These are phyloP conservation scores for Exophiala phaeomuriformis DNA, from an alignment of 2,329 filamentous ascomycete genomes.

Conservation along the genomic window DNA sequence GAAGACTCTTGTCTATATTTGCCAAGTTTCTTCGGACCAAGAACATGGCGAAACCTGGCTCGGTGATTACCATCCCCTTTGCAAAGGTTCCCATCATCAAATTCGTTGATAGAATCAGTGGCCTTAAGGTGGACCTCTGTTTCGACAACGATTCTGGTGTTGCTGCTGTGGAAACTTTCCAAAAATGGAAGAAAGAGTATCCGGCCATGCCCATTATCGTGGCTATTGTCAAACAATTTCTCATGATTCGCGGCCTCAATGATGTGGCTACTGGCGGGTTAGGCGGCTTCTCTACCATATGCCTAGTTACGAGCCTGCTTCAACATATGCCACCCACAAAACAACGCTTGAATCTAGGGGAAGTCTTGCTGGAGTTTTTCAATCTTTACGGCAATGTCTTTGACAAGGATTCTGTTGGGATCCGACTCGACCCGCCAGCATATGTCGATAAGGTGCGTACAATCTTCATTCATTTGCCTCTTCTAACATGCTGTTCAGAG, in stretches of 20 bases:
- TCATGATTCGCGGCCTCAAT: constrained; percentile 81
- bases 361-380: constrained; percentile 79
- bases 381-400: constrained; percentile 82
- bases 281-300: constrained; percentile 90
- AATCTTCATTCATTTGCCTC: constrained; percentile 11
- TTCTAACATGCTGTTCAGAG: constrained; percentile 14
- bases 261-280: constrained; percentile 87
- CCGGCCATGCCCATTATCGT: constrained; percentile 83
- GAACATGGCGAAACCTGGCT: constrained; percentile 50
- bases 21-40: constrained; percentile 50
- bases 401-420: constrained; percentile 61
- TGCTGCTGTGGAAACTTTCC: constrained; percentile 70
- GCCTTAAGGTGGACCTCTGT: constrained; percentile 81
- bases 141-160: constrained; percentile 88
- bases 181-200: constrained; percentile 68
- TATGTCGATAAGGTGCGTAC: constrained; percentile 65
- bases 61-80: constrained; percentile 60
- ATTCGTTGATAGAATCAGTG: constrained; percentile 70
- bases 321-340: constrained; percentile 64
- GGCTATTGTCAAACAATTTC: constrained; percentile 82
- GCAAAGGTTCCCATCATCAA: constrained; percentile 92
- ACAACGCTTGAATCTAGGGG: constrained; percentile 55
- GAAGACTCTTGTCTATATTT: constrained; percentile 55
- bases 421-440: constrained; percentile 65
- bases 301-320: constrained; percentile 81